Conservation (phyloP, 1,284 basidiomycete genomes). For the Cutaneotrichosporon cavernicola region DNA sequence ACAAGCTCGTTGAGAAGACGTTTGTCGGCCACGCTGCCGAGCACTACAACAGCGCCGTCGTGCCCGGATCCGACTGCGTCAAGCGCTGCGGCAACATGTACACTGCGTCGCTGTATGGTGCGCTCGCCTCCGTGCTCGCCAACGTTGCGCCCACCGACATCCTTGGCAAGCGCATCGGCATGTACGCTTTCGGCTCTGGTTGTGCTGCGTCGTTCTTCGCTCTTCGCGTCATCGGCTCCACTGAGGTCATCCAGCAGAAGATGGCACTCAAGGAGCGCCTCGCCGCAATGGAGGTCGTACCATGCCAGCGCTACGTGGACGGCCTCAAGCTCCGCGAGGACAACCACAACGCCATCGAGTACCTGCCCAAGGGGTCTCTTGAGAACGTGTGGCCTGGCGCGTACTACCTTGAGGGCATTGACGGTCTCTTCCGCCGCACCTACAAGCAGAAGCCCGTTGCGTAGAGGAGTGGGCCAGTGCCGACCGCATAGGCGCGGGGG, state of each 20-base stretch:
- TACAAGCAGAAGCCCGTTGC: constrained; percentile 58
- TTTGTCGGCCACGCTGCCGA: constrained; percentile 74
- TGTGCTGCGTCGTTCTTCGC: constrained; percentile 90
- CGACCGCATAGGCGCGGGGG: not conserved
- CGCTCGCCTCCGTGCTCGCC: constrained; percentile 78
- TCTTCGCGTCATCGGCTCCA: constrained; percentile 80
- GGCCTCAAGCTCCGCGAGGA: constrained; percentile 83
- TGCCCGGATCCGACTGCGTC: constrained; percentile 76
- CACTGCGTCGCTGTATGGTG: constrained; percentile 94
- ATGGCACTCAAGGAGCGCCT: constrained; percentile 76
- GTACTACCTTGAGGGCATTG: constrained; percentile 91
- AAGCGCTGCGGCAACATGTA: constrained; percentile 96
- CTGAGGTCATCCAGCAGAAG: constrained; percentile 72
- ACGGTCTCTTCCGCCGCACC: constrained; percentile 87
- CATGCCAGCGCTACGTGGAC: constrained; percentile 79
- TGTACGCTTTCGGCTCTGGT: constrained; percentile 94
- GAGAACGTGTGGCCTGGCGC: constrained; percentile 92
- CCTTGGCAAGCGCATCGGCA: constrained; percentile 72
- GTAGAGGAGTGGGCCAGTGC: constrained; percentile 8
- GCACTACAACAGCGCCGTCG: constrained; percentile 69
- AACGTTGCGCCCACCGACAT: constrained; percentile 62
- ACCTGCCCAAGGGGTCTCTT: constrained; percentile 78
- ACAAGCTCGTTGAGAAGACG: constrained; percentile 94
- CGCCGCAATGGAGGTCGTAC: constrained; percentile 82
- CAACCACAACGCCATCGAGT: constrained; percentile 90